phyloP scores from a whole-genome alignment of 768 basidiomycete species.

The Boletus barrowsii region DNA sequence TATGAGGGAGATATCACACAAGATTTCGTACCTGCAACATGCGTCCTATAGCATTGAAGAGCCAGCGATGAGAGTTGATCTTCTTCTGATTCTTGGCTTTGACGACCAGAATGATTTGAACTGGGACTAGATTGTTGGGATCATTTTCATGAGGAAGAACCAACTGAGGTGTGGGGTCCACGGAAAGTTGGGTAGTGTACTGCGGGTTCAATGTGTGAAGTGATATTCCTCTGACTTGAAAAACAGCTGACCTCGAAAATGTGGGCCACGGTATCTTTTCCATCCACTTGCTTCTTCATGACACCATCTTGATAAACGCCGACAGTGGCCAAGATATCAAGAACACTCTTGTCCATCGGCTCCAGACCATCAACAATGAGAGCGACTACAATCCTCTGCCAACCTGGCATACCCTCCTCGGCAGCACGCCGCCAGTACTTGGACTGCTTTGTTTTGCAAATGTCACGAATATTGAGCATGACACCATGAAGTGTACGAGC shows the following conservation, averaged over 20 bases:
- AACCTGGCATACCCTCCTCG: constrained; percentile 80
- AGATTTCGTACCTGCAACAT: constrained; percentile 58
- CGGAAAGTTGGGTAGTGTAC: constrained; percentile 96
- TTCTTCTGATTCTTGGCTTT: constrained; percentile 97
- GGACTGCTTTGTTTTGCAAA: constrained; percentile 92
- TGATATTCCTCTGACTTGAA: not conserved
- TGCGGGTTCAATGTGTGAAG: constrained; percentile 30
- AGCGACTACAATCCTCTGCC: constrained; percentile 90
- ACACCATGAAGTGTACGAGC: constrained; percentile 91
- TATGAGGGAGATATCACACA: constrained; percentile 10
- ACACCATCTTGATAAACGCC: constrained; percentile 94
- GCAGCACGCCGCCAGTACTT: constrained; percentile 86
- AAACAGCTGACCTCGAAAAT: constrained; percentile 77
- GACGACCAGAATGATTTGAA: constrained; percentile 86
- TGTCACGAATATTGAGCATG: constrained; percentile 97
- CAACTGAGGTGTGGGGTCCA: constrained; percentile 86
- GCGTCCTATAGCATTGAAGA: constrained; percentile 90
- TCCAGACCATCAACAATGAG: constrained; percentile 92
- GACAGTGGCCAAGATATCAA: constrained; percentile 85
- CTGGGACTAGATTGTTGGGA: constrained; percentile 88
- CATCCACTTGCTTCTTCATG: constrained; percentile 90
- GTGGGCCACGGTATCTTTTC: constrained; percentile 87
- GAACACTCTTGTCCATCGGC: constrained; percentile 91
- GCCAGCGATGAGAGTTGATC: constrained; percentile 94
- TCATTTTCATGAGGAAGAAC: constrained; percentile 89